Evolutionary conservation across 345 rosid species (phyloP), one percentile per base, ranked within the genome.

Genomic region (Reutealis trisperma): DNA sequence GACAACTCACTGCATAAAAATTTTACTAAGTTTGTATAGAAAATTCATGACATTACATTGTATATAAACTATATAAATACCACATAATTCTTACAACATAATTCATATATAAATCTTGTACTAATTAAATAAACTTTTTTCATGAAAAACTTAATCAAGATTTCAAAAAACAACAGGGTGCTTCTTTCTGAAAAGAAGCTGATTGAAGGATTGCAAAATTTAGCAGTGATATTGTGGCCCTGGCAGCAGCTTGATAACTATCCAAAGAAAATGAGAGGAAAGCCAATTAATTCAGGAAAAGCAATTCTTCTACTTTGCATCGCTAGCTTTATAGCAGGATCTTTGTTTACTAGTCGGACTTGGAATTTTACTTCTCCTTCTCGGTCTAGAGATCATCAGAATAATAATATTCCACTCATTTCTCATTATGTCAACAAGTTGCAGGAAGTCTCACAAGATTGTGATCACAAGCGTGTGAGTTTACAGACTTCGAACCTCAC

Each of bases 261-360:
- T 71, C 27, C 75, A 12, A 83, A 16, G 83, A 88, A 85, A 81
- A 94, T 90, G 98, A 85, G 93, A 78, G 89, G 85, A 24, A 94
- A 89, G 81, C 85, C 88, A 25, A 77, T 82, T 0, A 70, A 52
- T 74, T 87, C 96, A 1, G 93, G 91, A 51, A 92, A 90, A 85
- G 84, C 86, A n/a, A 83, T 90, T 67, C 74, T 89, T 27, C 85
- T 83, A 18, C 75, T 89, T 14, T 94, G 97, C 75, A 78, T 89
- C 2, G 91, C 89, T 1, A 83, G 94, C 87, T 94, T 94, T 80
- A 87, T 92, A 45, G 92, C 89, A 4, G 97, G 98, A 12, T 88
- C 96, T 4, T 77, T 94, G 34, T 87, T 94, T 77, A 77, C 82
- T 4, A 78, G 85, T 80, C 83, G 84, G 67, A 83, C 82, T 8